Percentiles rank a stretch among this genome's conserved stretches.
Conservation (phyloP, 768 basidiomycete genomes). For the Clitopilus passeckerianus region DNA sequence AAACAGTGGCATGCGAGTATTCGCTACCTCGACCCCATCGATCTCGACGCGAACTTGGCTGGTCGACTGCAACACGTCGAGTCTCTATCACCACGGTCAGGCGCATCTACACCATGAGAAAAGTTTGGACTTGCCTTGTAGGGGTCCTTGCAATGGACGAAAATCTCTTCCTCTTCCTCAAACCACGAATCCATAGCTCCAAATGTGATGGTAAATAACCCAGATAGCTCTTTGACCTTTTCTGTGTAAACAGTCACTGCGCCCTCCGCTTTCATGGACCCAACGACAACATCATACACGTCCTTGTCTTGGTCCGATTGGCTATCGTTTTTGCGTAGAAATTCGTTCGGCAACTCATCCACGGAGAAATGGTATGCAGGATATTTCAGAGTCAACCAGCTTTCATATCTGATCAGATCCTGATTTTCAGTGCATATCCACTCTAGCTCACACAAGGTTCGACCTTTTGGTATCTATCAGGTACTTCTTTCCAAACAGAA, state of each 20-base stretch:
- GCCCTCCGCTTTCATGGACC: conserved; percentile 26
- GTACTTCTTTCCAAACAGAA: conserved; percentile 43
- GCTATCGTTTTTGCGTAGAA: conserved; percentile 25
- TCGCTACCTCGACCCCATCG: conserved; percentile 58
- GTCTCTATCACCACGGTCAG: conserved; percentile 33
- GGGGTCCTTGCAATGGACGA: conserved; percentile 60
- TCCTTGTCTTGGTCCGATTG: conserved; percentile 22
- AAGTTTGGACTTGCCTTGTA: conserved; percentile 45
- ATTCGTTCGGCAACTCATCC: conserved; percentile 38
- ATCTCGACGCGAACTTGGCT: conserved; percentile 57
- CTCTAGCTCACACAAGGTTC: conserved; percentile 49
- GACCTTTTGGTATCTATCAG: conserved; percentile 53
- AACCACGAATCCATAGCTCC: conserved; percentile 58
- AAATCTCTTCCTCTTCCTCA: conserved; percentile 63
- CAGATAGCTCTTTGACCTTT: conserved; percentile 28
- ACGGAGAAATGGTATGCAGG: conserved; percentile 51
- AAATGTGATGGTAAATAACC: conserved; percentile 46
- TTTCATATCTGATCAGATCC: conserved; percentile 13
- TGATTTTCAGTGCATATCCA: not conserved
- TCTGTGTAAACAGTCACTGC: conserved; percentile 29
- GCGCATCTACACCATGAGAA: not conserved
- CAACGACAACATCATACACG: conserved; percentile 44
- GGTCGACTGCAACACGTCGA: conserved; percentile 58
- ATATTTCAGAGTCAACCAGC: conserved; percentile 53
- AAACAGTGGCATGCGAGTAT: conserved; percentile 47